These are phyloP conservation scores for Corinectria fuckeliana DNA, from an alignment of 2,329 filamentous ascomycete species.

Conservation along the genomic window DNA sequence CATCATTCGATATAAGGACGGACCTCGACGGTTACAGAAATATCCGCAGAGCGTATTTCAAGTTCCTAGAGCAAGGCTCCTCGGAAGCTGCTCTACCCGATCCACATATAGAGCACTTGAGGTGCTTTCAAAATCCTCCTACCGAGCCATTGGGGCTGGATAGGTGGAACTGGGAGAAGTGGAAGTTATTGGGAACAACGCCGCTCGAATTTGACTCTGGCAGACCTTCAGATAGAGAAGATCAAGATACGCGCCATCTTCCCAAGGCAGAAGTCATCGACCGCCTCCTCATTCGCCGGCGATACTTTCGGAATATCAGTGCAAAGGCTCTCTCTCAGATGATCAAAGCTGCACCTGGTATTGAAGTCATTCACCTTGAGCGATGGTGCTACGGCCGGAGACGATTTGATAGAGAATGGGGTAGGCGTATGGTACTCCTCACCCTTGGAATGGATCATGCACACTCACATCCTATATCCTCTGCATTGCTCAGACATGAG, in stretches of 20 bases:
- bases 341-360: not conserved
- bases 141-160: not conserved
- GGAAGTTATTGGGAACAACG: not conserved
- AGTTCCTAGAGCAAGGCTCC: not conserved
- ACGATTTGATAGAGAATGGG: not conserved
- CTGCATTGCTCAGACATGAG: not conserved
- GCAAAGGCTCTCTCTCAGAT: not conserved
- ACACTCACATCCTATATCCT: constrained; percentile 1
- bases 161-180: constrained; percentile 1
- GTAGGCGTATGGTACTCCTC: not conserved
- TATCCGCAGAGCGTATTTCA: not conserved
- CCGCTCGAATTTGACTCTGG: constrained; percentile 1
- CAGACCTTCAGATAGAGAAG: not conserved
- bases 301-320: constrained; percentile 10
- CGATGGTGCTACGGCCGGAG: constrained; percentile 11
- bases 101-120: not conserved
- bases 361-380: constrained; percentile 21
- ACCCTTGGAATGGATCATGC: not conserved
- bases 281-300: constrained; percentile 17
- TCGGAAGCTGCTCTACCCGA: not conserved
- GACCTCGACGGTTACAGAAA: not conserved
- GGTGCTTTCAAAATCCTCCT: constrained; percentile 1
- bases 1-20: not conserved
- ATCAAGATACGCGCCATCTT: not conserved
- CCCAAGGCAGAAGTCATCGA: constrained; percentile 6